Evolutionary conservation across 371 early-diverging fungal genomes (phyloP).

Genomic region (Mucor mucedo): DNA sequence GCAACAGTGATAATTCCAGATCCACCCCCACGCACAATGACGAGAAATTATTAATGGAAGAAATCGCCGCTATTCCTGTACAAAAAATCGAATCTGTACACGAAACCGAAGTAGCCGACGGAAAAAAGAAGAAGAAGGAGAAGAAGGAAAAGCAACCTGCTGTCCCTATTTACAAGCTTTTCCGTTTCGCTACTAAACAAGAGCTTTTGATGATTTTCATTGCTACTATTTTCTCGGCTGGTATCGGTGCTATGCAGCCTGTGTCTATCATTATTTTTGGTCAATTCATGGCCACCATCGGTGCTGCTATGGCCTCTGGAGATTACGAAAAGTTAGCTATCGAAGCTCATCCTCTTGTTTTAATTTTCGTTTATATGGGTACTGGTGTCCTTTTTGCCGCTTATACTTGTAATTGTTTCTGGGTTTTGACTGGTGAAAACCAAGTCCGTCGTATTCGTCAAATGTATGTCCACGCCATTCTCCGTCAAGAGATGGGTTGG

Average conservation of each 20-base stretch:
- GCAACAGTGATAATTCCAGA: slow-evolving; percentile 2
- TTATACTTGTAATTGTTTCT: slow-evolving; percentile 42
- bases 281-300: slow-evolving; percentile 38
- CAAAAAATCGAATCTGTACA: slow-evolving; percentile 19
- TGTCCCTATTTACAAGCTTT: slow-evolving; percentile 61
- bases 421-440: slow-evolving; percentile 50
- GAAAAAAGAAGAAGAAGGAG: slow-evolving; percentile 40
- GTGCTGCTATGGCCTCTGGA: slow-evolving; percentile 6
- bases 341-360: slow-evolving; percentile 27
- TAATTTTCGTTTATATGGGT: slow-evolving; percentile 56
- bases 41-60: slow-evolving; percentile 25
- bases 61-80: slow-evolving; percentile 29
- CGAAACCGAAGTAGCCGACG: slow-evolving; percentile 18
- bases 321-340: slow-evolving; percentile 18
- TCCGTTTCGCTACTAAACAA: slow-evolving; percentile 64
- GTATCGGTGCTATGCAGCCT: slow-evolving; percentile 41
- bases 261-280: slow-evolving; percentile 50
- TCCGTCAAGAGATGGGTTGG: slow-evolving; percentile 92
- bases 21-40: slow-evolving; percentile 8
- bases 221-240: slow-evolving; percentile 24
- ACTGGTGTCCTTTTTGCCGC: slow-evolving; percentile 43
- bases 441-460: slow-evolving; percentile 48
- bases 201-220: slow-evolving; percentile 62
- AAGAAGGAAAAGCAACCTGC: slow-evolving; percentile 44
- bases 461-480: slow-evolving; percentile 72